Percentiles rank a stretch among this genome's conserved stretches.
Conservation (phyloP, 208 protist species). For the Trypanosoma boissoni region DNA sequence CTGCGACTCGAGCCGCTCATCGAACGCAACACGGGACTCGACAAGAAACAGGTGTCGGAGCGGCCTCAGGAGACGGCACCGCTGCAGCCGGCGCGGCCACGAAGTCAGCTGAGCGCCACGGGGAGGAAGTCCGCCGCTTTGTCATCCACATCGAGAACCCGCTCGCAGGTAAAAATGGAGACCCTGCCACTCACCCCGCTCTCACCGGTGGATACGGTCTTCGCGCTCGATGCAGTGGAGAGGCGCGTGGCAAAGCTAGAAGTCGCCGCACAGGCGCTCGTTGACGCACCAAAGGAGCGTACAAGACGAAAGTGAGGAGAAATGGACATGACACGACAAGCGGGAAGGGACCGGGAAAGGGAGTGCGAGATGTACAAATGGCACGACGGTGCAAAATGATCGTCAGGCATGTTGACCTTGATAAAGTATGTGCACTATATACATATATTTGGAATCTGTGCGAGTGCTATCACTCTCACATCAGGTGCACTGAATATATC, state of each 20-base stretch:
- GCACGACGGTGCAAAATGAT: too few species aligned
- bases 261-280: constrained; percentile 19
- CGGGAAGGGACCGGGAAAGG: constrained; percentile 3
- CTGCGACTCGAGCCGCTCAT: constrained; percentile 47
- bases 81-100: neutral
- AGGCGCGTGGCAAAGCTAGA: constrained; percentile 44
- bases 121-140: too few species aligned
- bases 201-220: constrained; percentile 33
- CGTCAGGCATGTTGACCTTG: too few species aligned
- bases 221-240: constrained; percentile 58
- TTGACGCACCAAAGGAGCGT: neutral
- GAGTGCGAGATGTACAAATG: too few species aligned
- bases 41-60: neutral
- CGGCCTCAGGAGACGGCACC: neutral
- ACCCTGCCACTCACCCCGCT: constrained; percentile 17
- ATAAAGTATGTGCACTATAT: too few species aligned
- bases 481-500: too few species aligned
- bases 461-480: too few species aligned
- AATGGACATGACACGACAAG: constrained; percentile 9
- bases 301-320: neutral
- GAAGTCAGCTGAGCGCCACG: neutral
- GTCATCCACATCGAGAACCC: constrained; percentile 1
- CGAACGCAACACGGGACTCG: constrained; percentile 34
- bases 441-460: too few species aligned
- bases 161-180: neutral